These are phyloP conservation scores for Avena atlantica DNA, from an alignment of 176 grass and related monocot genomes.

Conservation along the genomic window DNA sequence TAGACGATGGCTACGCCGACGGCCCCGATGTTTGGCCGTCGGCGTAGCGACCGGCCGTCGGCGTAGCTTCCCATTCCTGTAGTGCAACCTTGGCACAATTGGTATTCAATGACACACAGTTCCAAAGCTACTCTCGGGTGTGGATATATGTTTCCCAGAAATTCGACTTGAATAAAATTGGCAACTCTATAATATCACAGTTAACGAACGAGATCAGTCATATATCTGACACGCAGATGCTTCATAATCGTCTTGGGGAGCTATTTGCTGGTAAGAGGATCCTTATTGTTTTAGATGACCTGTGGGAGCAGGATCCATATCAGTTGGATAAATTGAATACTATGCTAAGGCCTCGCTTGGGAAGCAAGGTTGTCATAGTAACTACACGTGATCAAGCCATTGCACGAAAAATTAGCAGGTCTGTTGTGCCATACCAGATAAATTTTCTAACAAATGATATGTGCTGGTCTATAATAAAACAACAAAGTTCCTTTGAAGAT, in stretches of 20 bases:
- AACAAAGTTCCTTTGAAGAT: background rate
- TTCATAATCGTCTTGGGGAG: background rate
- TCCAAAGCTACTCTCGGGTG: background rate
- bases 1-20: no score
- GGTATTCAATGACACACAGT: background rate
- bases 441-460: background rate
- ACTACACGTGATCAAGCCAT: constrained; percentile 23
- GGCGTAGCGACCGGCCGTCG: no score
- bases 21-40: no score
- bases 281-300: constrained; percentile 43
- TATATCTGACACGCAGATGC: background rate
- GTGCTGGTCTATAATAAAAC: constrained; percentile 32
- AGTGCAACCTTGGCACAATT: constrained; percentile 30
- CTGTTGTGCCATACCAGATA: background rate
- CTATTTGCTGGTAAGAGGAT: background rate
- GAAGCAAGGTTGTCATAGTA: background rate
- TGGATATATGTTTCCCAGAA: constrained; percentile 42
- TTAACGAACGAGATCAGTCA: background rate
- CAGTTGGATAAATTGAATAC: background rate
- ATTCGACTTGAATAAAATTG: constrained; percentile 17
- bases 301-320: constrained; percentile 2
- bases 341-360: background rate
- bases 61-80: no score
- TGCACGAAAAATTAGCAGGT: background rate
- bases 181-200: constrained; percentile 11